These are phyloP conservation scores for Trebouxiophyceae sp. DNA, from an alignment of 163 green algal species.

Conservation along the genomic window DNA sequence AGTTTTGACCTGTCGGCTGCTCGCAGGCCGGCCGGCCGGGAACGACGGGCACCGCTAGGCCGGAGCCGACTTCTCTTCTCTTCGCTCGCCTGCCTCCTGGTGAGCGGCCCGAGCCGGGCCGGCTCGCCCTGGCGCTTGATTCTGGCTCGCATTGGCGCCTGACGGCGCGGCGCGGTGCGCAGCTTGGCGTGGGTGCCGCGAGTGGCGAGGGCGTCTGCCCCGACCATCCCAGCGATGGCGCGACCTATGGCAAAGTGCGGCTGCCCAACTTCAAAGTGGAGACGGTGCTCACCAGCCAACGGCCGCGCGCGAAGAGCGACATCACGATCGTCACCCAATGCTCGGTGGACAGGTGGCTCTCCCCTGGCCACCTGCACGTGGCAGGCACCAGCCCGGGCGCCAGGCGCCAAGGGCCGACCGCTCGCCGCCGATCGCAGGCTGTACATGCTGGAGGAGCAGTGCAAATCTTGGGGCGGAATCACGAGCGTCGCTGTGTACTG, in stretches of 20 bases:
- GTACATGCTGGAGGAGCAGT: conserved; percentile 39
- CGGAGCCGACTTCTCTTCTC: no score
- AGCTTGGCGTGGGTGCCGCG: no score
- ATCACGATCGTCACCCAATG: conserved; percentile 28
- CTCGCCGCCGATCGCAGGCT: conserved; percentile 7
- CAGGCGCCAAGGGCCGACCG: neutral
- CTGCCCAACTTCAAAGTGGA: conserved; percentile 24
- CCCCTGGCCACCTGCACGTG: neutral
- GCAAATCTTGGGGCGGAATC: conserved; percentile 38
- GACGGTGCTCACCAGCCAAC: conserved; percentile 5
- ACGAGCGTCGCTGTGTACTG: conserved; percentile 45
- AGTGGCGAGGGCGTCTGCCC: neutral
- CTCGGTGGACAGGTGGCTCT: conserved; percentile 24
- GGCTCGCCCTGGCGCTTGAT: no score
- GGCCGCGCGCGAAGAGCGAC: neutral
- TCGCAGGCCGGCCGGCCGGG: no score
- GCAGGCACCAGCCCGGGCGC: neutral
- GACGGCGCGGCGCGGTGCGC: no score
- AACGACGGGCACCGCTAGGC: no score
- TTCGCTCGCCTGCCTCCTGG: no score
- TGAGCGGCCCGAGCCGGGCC: no score
- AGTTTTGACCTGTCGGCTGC: no score
- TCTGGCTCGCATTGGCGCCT: no score
- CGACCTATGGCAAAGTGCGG: conserved; percentile 11
- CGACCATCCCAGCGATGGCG: neutral